phyloP scores from a whole-genome alignment of 108 stramenopile genomes.

The Nannochloropsis oceanica region DNA sequence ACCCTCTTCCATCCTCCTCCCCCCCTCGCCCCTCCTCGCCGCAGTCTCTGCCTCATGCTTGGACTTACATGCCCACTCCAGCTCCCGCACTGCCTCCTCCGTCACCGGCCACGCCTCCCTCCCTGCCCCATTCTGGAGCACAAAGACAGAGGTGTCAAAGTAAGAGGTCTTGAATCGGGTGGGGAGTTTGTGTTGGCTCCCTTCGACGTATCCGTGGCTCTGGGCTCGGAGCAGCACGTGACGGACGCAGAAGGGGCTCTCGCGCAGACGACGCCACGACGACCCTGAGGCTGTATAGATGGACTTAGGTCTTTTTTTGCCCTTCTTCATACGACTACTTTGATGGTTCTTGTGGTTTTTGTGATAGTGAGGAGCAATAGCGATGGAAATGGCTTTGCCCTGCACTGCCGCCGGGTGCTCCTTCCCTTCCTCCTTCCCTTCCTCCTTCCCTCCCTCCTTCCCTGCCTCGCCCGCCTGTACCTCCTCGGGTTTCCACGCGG shows the following conservation, averaged over 20 bases:
- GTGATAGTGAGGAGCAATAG: not conserved
- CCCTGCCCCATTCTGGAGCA: conserved; percentile 53
- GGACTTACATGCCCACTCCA: not conserved
- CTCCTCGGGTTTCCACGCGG: conserved; percentile 60
- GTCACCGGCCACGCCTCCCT: not conserved
- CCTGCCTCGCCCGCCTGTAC: not conserved
- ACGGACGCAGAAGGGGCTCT: conserved; percentile 37
- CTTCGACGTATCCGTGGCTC: conserved; percentile 59
- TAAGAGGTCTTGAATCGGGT: conserved; percentile 48
- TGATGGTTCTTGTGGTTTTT: too few species aligned
- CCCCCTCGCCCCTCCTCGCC: not conserved
- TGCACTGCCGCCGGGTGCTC: not conserved
- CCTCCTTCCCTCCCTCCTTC: not conserved
- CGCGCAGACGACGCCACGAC: conserved; percentile 48
- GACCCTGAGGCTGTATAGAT: not conserved
- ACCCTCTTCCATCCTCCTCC: not conserved
- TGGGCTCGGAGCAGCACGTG: conserved; percentile 49
- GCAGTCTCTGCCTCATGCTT: not conserved
- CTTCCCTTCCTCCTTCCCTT: not conserved
- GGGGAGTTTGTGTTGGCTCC: conserved; percentile 53
- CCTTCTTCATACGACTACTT: not conserved
- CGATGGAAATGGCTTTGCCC: not conserved
- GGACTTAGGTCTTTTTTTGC: not conserved
- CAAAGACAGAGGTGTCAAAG: conserved; percentile 63
- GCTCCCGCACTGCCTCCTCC: not conserved